Evolutionary conservation across 2,329 filamentous ascomycete genomes (phyloP), one percentile per base, ranked within the genome.

Genomic region (Gyromitra esculenta): DNA sequence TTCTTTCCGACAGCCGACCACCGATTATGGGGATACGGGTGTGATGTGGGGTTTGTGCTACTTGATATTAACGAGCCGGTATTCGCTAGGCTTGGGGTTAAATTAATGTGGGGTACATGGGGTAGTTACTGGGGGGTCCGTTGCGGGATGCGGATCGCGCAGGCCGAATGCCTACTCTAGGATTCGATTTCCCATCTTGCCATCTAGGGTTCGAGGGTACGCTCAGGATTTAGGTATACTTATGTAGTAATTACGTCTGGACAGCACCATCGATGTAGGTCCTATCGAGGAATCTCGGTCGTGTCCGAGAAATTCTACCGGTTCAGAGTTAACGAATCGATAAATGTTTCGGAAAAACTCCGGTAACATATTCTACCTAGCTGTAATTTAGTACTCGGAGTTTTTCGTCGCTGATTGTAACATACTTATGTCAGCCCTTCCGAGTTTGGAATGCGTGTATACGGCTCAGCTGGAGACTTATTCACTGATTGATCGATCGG

Each of bases 31-130:
- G 25, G 15, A 52, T 52, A n/a, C 18, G 6, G 13, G 15, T 52
- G 15, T 52, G 18, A 52, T 52, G n/a, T 52, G 48, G n/a, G 48
- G 48, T 52, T 31, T n/a, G 4, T 25, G 48, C 18, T 18, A 25
- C n/a, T 52, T 21, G n/a, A 52, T 52, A 8, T 52, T 52, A 9
- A 52, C 11, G n/a, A 6, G 48, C 48, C 48, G 48, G 15, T 52
- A 18, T 18, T 52, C 21, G 52, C 52, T 25, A 56, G 21, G 52
- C 18, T 35, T 11, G 52, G 25, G 15, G 4, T 52, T 52, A 25
- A 21, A 56, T 9, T 7, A 56, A 31, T 56, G 52, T 56, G 52
- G 52, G 52, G 52, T 56, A 31, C 52, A 56, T 56, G 52, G 2
- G 52, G 25, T 9, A 56, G 52, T 35, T 21, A 52, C 48, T n/a